Percentiles rank a stretch among this genome's conserved stretches.
Conservation (phyloP, 495 filamentous ascomycete genomes). For the Xylaria venustula region DNA sequence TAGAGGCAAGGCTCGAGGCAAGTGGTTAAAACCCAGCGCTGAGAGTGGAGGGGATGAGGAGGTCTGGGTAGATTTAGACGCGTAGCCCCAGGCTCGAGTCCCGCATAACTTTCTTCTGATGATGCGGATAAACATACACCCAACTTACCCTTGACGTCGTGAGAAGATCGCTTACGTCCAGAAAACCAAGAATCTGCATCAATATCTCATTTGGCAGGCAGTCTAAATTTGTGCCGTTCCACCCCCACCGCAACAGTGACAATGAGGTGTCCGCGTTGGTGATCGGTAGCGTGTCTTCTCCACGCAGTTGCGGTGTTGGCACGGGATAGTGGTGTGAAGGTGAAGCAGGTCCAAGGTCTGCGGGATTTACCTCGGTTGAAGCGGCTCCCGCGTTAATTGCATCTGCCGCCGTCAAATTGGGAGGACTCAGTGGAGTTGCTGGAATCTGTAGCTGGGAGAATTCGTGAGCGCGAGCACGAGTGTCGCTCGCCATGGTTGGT, state of each 20-base stretch:
- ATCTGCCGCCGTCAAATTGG: neutral
- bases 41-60: neutral
- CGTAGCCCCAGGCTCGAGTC: constrained; percentile 7
- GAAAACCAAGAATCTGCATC: constrained; percentile 51
- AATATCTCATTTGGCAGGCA: constrained; percentile 57
- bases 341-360: constrained; percentile 9
- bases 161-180: constrained; percentile 59
- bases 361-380: constrained; percentile 20
- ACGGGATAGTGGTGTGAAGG: neutral
- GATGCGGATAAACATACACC: constrained; percentile 9
- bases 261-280: constrained; percentile 4
- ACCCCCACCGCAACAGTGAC: constrained; percentile 22
- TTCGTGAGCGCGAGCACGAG: constrained; percentile 1
- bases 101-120: constrained; percentile 1
- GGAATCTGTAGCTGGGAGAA: neutral
- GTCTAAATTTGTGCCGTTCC: constrained; percentile 27
- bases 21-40: neutral
- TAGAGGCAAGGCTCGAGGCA: neutral
- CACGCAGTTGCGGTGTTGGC: constrained; percentile 3
- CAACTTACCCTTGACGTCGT: constrained; percentile 52
- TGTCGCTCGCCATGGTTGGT: constrained; percentile 19
- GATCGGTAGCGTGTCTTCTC: neutral
- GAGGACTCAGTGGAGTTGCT: neutral
- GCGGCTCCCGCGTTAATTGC: constrained; percentile 6
- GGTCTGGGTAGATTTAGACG: neutral